Conservation (phyloP, 2,329 filamentous ascomycete genomes). For the Davidsoniella eucalypti region DNA sequence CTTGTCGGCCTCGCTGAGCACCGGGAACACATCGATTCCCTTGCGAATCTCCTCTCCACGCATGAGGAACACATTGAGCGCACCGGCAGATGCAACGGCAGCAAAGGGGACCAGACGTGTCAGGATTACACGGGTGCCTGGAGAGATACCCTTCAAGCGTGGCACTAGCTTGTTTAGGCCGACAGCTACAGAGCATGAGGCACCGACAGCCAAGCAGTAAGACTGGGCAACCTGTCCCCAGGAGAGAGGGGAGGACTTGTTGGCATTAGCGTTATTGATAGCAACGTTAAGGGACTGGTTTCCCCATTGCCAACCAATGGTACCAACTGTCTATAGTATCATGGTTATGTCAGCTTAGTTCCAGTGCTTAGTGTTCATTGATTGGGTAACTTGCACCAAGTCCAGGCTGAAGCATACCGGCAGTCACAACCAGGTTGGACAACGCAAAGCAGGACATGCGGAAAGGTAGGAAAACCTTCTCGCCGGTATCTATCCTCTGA, state of each 20-base stretch:
- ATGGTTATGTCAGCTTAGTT: conserved; percentile 9
- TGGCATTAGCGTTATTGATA: conserved; percentile 94
- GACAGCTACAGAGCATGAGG: conserved; percentile 84
- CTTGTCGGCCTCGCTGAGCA: conserved; percentile 55
- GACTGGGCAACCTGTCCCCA: conserved; percentile 69
- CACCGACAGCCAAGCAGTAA: conserved; percentile 80
- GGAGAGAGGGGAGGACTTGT: conserved; percentile 85
- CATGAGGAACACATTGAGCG: conserved; percentile 94
- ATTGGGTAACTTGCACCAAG: conserved; percentile 39
- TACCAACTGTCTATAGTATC: conserved; percentile 50
- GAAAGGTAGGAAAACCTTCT: conserved; percentile 84
- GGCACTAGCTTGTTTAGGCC: conserved; percentile 84
- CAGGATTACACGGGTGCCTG: conserved; percentile 59
- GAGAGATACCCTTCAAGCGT: conserved; percentile 58
- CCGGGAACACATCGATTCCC: conserved; percentile 85
- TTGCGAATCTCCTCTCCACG: conserved; percentile 84
- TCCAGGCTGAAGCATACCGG: conserved; percentile 88
- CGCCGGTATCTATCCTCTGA: conserved; percentile 56
- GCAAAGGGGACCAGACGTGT: conserved; percentile 88
- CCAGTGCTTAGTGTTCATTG: neutral
- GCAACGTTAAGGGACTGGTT: conserved; percentile 98
- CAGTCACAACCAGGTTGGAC: conserved; percentile 86
- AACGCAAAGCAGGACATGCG: conserved; percentile 94
- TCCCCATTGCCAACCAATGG: conserved; percentile 81
- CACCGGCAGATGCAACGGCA: conserved; percentile 79